These are phyloP conservation scores for Sporothrix pseudoabietina DNA, from an alignment of 2,329 filamentous ascomycete genomes.

Conservation along the genomic window DNA sequence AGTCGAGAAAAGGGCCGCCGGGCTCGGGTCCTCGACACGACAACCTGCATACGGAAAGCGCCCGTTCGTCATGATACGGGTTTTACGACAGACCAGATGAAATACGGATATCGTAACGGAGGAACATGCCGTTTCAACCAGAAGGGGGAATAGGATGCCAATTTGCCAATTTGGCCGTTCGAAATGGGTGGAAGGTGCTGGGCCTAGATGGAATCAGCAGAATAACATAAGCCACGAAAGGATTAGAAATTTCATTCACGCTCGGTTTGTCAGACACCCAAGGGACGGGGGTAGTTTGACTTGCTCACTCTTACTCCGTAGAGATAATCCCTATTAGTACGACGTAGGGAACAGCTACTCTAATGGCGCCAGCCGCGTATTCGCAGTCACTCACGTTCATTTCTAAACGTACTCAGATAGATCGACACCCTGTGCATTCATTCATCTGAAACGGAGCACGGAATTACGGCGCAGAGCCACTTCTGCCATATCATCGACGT, in stretches of 20 bases:
- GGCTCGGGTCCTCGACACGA: not conserved
- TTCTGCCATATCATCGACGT: not conserved
- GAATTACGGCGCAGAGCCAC: not conserved
- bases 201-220: slow-evolving; percentile 21
- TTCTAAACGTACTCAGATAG: slow-evolving; percentile 7
- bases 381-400: not conserved
- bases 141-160: not conserved
- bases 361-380: slow-evolving; percentile 11
- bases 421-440: slow-evolving; percentile 10
- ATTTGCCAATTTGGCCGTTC: not conserved
- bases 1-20: not conserved
- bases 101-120: slow-evolving; percentile 4
- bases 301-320: not conserved
- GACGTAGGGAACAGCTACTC: not conserved
- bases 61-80: slow-evolving; percentile 2
- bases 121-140: not conserved
- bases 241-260: slow-evolving; percentile 16
- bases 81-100: not conserved
- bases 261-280: slow-evolving; percentile 19
- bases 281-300: not conserved
- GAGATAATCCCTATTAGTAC: not conserved
- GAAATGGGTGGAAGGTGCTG: slow-evolving; percentile 21
- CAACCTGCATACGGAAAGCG: not conserved
- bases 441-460: slow-evolving; percentile 15
- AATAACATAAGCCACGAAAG: slow-evolving; percentile 11